Conservation (phyloP, 345 rosid species). For the Hibiscus tridactylites region DNA sequence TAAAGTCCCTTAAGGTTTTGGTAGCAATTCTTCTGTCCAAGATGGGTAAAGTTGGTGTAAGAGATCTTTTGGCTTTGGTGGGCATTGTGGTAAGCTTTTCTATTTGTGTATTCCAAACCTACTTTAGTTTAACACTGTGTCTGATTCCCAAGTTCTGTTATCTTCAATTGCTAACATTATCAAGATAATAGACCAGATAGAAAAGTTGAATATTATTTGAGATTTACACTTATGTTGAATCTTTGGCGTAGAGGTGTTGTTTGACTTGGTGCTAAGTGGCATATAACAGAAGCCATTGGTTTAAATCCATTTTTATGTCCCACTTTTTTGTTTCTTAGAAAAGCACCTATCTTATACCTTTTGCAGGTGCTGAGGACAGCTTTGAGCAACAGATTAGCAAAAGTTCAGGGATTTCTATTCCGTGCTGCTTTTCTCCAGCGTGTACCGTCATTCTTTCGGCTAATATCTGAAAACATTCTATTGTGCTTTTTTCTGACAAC, state of each 20-base stretch:
- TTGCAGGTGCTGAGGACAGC: conserved; percentile 79
- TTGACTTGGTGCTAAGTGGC: neutral
- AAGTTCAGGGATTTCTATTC: conserved; percentile 95
- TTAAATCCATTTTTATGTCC: neutral
- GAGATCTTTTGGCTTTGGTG: conserved; percentile 68
- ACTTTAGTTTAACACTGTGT: neutral
- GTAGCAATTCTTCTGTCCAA: conserved; percentile 66
- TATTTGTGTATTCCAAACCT: neutral
- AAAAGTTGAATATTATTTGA: too few species aligned
- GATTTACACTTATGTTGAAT: neutral
- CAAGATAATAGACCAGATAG: too few species aligned
- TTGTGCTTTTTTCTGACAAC: conserved; percentile 83
- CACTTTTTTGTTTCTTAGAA: neutral
- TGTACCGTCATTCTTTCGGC: conserved; percentile 69
- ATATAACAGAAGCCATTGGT: neutral
- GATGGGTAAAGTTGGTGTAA: conserved; percentile 84
- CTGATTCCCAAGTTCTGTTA: neutral
- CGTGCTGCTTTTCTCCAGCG: conserved; percentile 95
- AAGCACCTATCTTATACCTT: conserved; percentile 1
- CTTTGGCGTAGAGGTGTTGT: neutral
- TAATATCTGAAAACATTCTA: conserved; percentile 84
- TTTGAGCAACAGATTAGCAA: conserved; percentile 91
- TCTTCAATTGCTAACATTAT: too few species aligned
- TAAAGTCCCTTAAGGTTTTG: conserved; percentile 72
- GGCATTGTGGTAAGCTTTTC: conserved; percentile 64